Evolutionary conservation across 176 grass and related monocot species (phyloP).

Genomic region (Typha latifolia): DNA sequence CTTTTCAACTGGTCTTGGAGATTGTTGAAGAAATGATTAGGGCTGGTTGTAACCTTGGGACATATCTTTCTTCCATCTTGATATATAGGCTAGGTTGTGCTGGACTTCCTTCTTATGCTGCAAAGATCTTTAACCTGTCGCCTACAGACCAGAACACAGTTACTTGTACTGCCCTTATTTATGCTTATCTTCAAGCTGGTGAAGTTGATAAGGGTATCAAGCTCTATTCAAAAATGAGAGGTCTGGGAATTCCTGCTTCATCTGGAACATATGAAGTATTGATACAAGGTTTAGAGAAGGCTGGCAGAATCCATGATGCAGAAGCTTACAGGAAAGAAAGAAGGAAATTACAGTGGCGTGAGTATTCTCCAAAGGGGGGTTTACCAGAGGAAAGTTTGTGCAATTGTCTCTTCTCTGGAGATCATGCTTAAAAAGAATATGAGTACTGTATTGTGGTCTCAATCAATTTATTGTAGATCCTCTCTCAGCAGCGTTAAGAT

Average conservation of each 20-base stretch:
- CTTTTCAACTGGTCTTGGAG: conserved; percentile 30
- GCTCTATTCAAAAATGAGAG: conserved; percentile 40
- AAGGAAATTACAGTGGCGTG: conserved; percentile 42
- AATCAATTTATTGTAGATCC: too few relatives aligned
- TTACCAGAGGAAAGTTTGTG: conserved; percentile 51
- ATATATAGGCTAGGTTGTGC: conserved; percentile 45
- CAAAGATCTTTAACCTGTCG: conserved; percentile 40
- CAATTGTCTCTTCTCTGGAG: conserved; percentile 42
- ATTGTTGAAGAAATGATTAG: conserved; percentile 54
- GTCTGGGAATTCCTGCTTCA: conserved; percentile 30
- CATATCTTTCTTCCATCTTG: conserved; percentile 52
- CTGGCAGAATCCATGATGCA: conserved; percentile 34
- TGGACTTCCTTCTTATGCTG: conserved; percentile 38
- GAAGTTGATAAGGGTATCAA: conserved; percentile 40
- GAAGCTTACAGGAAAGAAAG: conserved; percentile 51
- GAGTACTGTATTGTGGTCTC: too few relatives aligned
- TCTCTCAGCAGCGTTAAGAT: too few relatives aligned
- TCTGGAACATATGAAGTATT: conserved; percentile 48
- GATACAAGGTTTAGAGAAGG: conserved; percentile 54
- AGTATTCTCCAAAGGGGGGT: conserved; percentile 20
- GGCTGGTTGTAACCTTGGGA: conserved; percentile 40
- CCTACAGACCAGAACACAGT: conserved; percentile 45
- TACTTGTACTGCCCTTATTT: conserved; percentile 56
- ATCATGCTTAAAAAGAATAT: neutral
- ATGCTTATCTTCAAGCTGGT: conserved; percentile 49